Evolutionary conservation across 768 basidiomycete species (phyloP).

Genomic region (Boletus rubroflammeus): DNA sequence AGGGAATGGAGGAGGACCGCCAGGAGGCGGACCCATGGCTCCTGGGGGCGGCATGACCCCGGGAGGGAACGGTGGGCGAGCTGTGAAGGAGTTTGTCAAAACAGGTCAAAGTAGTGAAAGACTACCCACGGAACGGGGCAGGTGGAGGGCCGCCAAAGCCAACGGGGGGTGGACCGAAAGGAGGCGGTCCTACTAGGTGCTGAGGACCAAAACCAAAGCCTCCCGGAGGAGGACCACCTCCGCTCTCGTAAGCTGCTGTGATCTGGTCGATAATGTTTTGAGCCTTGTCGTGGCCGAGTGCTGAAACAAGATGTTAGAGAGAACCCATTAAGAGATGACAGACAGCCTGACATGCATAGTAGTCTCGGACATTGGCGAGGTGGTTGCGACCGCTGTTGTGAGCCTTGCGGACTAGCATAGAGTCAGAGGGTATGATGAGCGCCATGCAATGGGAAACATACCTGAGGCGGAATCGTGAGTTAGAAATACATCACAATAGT

Average conservation of each 20-base stretch:
- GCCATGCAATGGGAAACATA: slow-evolving; percentile 29
- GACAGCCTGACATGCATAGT: slow-evolving; percentile 78
- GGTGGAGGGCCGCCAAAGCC: slow-evolving; percentile 54
- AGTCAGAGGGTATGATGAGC: slow-evolving; percentile 5
- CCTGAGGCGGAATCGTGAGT: slow-evolving; percentile 95
- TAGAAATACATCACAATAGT: slow-evolving; percentile 90
- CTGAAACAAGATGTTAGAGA: slow-evolving; percentile 36
- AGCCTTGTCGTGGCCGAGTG: slow-evolving; percentile 92
- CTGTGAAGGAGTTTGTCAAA: slow-evolving; percentile 30
- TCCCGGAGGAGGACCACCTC: slow-evolving; percentile 81
- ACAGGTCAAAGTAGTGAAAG: background rate
- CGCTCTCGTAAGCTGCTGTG: slow-evolving; percentile 85
- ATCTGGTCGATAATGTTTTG: slow-evolving; percentile 99
- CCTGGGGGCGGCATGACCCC: slow-evolving; percentile 47
- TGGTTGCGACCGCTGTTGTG: slow-evolving; percentile 99
- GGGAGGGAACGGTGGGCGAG: slow-evolving; percentile 70
- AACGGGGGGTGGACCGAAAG: slow-evolving; percentile 51
- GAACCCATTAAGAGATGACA: background rate
- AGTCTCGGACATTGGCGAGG: slow-evolving; percentile 92
- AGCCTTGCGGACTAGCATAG: slow-evolving; percentile 80
- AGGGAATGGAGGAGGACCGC: slow-evolving; percentile 71
- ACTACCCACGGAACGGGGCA: slow-evolving; percentile 16
- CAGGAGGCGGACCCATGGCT: slow-evolving; percentile 51
- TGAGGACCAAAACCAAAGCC: slow-evolving; percentile 86
- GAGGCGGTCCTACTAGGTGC: slow-evolving; percentile 57